Evolutionary conservation across 108 stramenopile species (phyloP).

Genomic region (Fragilariopsis cylindrus): DNA sequence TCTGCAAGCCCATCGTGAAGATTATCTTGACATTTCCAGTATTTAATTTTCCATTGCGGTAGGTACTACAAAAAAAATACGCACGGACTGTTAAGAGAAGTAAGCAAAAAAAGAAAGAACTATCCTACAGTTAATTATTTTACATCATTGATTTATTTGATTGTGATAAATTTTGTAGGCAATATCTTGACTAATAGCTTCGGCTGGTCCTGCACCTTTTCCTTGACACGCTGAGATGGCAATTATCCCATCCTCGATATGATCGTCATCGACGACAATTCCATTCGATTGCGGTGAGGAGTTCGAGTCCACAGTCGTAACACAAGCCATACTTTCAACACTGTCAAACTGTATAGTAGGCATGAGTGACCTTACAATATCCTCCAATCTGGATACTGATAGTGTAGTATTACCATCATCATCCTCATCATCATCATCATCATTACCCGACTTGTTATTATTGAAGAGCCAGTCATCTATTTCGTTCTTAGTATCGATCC

Average conservation of each 20-base stretch:
- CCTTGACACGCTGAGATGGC: constrained; percentile 7
- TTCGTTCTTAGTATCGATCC: too few relatives aligned
- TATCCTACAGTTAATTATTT: too few relatives aligned
- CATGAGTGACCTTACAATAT: neutral
- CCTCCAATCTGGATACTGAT: neutral
- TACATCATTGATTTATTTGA: too few relatives aligned
- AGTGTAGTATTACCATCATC: neutral
- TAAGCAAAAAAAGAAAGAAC: too few relatives aligned
- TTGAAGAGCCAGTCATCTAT: neutral
- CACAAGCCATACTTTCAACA: neutral
- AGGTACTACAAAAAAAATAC: too few relatives aligned
- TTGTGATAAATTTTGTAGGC: neutral
- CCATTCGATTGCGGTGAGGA: too few relatives aligned
- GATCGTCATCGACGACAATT: neutral
- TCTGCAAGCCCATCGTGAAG: too few relatives aligned
- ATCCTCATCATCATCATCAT: neutral
- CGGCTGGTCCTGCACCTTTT: constrained; percentile 7
- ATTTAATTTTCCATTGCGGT: too few relatives aligned
- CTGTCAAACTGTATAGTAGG: neutral
- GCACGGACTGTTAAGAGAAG: too few relatives aligned
- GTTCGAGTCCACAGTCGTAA: neutral
- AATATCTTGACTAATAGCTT: neutral
- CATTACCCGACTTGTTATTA: neutral
- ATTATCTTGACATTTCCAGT: too few relatives aligned
- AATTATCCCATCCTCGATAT: neutral